A percentile compares a stretch with the other conserved stretches of the same genome.
Conservation (phyloP, 1,284 basidiomycete genomes). For the Porogramme epimiltina region DNA sequence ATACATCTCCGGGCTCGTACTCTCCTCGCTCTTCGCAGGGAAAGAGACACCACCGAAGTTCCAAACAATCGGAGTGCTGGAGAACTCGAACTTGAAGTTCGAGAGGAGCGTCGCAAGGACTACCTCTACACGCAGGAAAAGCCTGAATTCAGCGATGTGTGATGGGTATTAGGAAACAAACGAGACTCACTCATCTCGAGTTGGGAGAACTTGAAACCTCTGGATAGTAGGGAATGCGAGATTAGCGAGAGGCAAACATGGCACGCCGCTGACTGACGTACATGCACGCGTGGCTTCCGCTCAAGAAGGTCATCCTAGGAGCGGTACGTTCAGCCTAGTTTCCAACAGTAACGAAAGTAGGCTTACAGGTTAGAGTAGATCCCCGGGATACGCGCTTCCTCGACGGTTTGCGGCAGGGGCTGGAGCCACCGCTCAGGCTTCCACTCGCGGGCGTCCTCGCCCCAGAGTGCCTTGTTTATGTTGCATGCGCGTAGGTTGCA, state of each 20-base stretch:
- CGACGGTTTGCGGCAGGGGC: conserved; percentile 19
- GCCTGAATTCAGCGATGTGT: not conserved
- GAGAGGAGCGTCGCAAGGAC: conserved; percentile 14
- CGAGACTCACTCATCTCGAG: conserved; percentile 13
- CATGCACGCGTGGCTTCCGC: conserved; percentile 36
- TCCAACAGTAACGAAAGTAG: no score
- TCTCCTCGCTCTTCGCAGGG: conserved; percentile 16
- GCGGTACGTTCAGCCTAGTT: conserved; percentile 8
- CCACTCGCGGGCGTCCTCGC: conserved; percentile 54
- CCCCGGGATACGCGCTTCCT: conserved; percentile 21
- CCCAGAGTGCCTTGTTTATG: conserved; percentile 50
- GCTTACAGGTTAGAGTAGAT: conserved; percentile 26
- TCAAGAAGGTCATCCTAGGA: conserved; percentile 34
- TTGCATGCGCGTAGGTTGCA: conserved; percentile 51
- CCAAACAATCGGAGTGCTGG: conserved; percentile 21
- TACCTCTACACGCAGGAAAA: conserved; percentile 10
- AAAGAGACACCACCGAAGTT: conserved; percentile 21
- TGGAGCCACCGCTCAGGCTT: conserved; percentile 38
- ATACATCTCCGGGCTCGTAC: conserved; percentile 19
- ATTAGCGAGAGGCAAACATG: not conserved
- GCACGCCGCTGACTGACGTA: conserved; percentile 13
- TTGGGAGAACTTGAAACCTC: conserved; percentile 17
- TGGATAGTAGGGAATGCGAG: not conserved
- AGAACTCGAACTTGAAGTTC: conserved; percentile 15
- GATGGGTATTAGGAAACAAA: not conserved